Evolutionary conservation across 2,329 filamentous ascomycete genomes (phyloP), one percentile per base, ranked within the genome.

Genomic region (Cytospora schulzeri): DNA sequence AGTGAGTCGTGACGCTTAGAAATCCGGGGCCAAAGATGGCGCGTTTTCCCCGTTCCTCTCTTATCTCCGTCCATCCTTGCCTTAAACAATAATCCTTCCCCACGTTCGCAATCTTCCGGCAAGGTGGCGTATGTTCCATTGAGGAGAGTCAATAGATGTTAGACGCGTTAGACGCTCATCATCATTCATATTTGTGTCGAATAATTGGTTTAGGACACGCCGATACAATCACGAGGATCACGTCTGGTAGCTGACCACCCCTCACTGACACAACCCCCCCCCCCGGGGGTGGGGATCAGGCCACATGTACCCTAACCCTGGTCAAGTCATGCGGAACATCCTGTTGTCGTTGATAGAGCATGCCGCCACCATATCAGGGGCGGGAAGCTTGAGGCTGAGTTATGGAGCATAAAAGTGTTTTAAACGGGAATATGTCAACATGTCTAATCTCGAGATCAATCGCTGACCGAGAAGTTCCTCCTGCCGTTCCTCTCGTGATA

Each of bases 61-160:
- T 66, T 65, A 66, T 66, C 65, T 62, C 65, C 62, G 65, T 50
- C n/a, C 65, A 8, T 48, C 22, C 35, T 31, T 29, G 35, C 45
- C n/a, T 31, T 28, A 45, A 41, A 4, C 45, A 24, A 24, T 1
- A 8, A n/a, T 7, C 22, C 1, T 28, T 29, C 55, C 26, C 55
- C 53, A 62, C 35, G 48, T 53, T 66, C 65, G 65, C 57, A 53
- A 66, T 66, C 28, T 3, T 52, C 35, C 15, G 48, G 31, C 22
- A 22, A 26, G 50, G 65, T 66, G 62, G 26, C 65, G 65, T 60
- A 62, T 29, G 62, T 57, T n/a, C 38, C 60, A 56, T 38, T 31
- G 41, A n/a, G 29, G 41, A 24, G 51, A 28, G 22, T 28, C 28
- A 14, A 15, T 4, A 48, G 50, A 33, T 31, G 0, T 17, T n/a